Conservation (phyloP, 352 stramenopile genomes). For the Sclerospora graminicola region DNA sequence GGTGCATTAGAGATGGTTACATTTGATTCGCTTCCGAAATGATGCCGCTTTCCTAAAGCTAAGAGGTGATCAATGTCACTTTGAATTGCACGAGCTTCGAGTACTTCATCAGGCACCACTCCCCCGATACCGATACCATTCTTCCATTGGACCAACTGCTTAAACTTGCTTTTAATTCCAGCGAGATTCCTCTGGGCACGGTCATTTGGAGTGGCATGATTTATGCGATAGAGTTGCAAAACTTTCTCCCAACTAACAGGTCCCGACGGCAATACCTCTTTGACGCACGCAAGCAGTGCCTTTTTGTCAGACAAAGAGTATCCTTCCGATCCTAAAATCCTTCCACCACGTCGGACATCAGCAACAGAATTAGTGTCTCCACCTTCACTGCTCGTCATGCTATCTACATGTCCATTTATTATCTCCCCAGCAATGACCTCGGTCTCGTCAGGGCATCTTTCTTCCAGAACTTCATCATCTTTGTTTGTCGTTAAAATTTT, state of each 20-base stretch:
- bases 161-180: constrained; percentile 30
- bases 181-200: constrained; percentile 11
- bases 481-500: background rate
- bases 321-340: constrained; percentile 22
- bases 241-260: constrained; percentile 20
- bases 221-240: constrained; percentile 22
- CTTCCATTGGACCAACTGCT: constrained; percentile 26
- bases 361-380: background rate
- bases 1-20: constrained; percentile 2
- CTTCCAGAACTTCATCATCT: background rate
- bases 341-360: constrained; percentile 11
- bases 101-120: constrained; percentile 9
- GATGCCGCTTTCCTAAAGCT: constrained; percentile 6
- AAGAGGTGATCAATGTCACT: constrained; percentile 10
- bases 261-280: constrained; percentile 14
- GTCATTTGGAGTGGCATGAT: constrained; percentile 17
- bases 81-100: constrained; percentile 23
- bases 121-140: background rate
- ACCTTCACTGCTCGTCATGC: constrained; percentile 6
- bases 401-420: background rate
- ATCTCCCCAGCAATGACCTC: background rate
- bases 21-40: constrained; percentile 6
- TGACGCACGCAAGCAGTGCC: constrained; percentile 18
- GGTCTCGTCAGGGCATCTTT: background rate
- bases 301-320: constrained; percentile 16